These are phyloP conservation scores for Lactifluus rugatus DNA, from an alignment of 768 basidiomycete species.

Conservation along the genomic window DNA sequence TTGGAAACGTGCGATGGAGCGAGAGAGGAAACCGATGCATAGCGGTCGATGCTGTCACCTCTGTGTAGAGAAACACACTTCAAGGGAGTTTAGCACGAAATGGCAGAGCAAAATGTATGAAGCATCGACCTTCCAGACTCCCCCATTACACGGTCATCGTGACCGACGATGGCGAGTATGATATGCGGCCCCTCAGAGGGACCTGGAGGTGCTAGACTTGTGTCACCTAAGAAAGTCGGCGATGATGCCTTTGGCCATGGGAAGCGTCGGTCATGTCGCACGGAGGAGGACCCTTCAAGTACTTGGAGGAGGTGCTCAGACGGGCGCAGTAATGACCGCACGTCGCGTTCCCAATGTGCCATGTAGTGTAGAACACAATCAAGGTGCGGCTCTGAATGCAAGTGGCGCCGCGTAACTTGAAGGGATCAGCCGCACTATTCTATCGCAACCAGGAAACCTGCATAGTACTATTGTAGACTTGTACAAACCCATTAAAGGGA, in stretches of 20 bases:
- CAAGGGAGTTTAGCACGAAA: neutral
- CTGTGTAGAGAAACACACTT: constrained; percentile 13
- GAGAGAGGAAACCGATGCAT: neutral
- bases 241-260: neutral
- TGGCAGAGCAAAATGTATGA: neutral
- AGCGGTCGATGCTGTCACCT: neutral
- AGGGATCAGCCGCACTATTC: no score
- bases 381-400: no score
- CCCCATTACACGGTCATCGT: neutral
- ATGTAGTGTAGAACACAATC: neutral
- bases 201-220: neutral
- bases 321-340: constrained; percentile 8
- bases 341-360: constrained; percentile 7
- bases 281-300: constrained; percentile 1
- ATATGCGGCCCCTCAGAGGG: neutral
- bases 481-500: no score
- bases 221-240: neutral
- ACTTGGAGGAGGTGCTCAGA: constrained; percentile 2
- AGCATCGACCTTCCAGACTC: constrained; percentile 10
- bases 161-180: constrained; percentile 5
- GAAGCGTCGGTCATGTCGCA: neutral
- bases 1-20: constrained; percentile 13
- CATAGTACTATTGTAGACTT: no score
- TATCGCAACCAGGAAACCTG: no score
- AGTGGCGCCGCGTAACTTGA: no score